Evolutionary conservation across 208 protist species (phyloP), one percentile per base, ranked within the genome.

Genomic region (Crithidia bombi): DNA sequence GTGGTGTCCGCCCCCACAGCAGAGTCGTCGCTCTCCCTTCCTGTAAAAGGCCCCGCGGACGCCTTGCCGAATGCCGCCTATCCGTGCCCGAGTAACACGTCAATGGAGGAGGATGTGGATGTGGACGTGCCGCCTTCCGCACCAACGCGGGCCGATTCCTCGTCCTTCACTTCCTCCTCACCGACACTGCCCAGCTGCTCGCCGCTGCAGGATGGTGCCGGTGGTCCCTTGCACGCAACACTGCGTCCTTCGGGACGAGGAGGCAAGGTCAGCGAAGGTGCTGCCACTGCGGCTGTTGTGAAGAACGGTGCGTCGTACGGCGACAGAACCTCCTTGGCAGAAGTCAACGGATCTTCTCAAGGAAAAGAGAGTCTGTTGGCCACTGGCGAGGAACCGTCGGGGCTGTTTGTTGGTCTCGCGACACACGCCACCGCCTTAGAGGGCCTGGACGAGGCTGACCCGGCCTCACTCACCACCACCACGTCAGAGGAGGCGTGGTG

Each of bases 351-450:
- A 41, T 26, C n/a, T n/a, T n/a, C n/a, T n/a, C 3, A 39, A 38
- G 5, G 30, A 21, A n/a, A 65, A 6, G 41, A 49, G 38, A 38
- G 9, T 15, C n/a, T 30, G 38, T 5, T 25, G 14, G 59, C 23
- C 21, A 28, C 21, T 14, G 47, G 5, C 4, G 47, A 59, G 1
- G 55, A 1, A n/a, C 44, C 3, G 3, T 1, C 21, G 10, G 61
- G 46, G 30, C 32, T 36, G 32, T 23, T 35, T 1, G 19, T 44
- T 0, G 61, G 44, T 17, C 59, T 71, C n/a, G 58, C 51, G 12
- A 62, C 59, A 11, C 66, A 72, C 56, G 66, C 66, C 15, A 79
- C 44, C 41, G 63, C 51, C n/a, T n/a, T 56, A 12, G 46, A 49
- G 15, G 35, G 33, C 52, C 5, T n/a, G 35, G 0, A 47, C 33